These are phyloP conservation scores for Nakaseomyces nivariensis DNA, from an alignment of 1,139 yeast species.

Conservation along the genomic window DNA sequence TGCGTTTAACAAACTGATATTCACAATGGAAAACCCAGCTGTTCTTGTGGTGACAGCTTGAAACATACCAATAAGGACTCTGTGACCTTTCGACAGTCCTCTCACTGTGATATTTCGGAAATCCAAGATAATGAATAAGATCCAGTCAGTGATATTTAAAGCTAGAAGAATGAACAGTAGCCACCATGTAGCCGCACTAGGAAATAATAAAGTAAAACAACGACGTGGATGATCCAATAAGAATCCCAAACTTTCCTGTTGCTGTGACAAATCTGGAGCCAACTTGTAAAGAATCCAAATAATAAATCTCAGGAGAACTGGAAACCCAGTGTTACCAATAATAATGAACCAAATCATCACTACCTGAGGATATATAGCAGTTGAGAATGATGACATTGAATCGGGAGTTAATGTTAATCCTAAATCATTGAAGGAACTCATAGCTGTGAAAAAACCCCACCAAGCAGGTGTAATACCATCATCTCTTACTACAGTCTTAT, in stretches of 20 bases:
- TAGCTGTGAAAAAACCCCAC: slow-evolving; percentile 87
- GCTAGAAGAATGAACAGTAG: slow-evolving; percentile 60
- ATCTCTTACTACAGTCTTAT: slow-evolving; percentile 35
- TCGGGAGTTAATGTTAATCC: slow-evolving; percentile 75
- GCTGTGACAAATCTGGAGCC: slow-evolving; percentile 55
- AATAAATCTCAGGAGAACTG: slow-evolving; percentile 63
- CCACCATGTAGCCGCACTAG: slow-evolving; percentile 95
- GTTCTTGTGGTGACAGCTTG: slow-evolving; percentile 93
- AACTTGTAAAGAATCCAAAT: slow-evolving; percentile 70
- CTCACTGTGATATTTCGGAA: slow-evolving; percentile 41
- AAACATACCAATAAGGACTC: slow-evolving; percentile 71
- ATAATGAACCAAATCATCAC: slow-evolving; percentile 60
- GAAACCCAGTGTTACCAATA: slow-evolving; percentile 91
- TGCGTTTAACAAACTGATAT: slow-evolving; percentile 64
- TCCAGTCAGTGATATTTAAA: slow-evolving; percentile 66
- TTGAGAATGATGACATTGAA: slow-evolving; percentile 59
- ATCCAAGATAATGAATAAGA: slow-evolving; percentile 73
- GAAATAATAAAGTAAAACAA: slow-evolving; percentile 86
- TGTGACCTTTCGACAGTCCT: slow-evolving; percentile 50
- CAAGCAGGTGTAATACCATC: slow-evolving; percentile 66
- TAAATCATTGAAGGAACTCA: slow-evolving; percentile 71
- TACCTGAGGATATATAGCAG: slow-evolving; percentile 55
- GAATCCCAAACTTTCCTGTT: slow-evolving; percentile 73
- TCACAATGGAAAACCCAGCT: slow-evolving; percentile 75
- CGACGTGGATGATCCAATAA: slow-evolving; percentile 93